Evolutionary conservation across 345 rosid species (phyloP).

Genomic region (Linum trigynum): DNA sequence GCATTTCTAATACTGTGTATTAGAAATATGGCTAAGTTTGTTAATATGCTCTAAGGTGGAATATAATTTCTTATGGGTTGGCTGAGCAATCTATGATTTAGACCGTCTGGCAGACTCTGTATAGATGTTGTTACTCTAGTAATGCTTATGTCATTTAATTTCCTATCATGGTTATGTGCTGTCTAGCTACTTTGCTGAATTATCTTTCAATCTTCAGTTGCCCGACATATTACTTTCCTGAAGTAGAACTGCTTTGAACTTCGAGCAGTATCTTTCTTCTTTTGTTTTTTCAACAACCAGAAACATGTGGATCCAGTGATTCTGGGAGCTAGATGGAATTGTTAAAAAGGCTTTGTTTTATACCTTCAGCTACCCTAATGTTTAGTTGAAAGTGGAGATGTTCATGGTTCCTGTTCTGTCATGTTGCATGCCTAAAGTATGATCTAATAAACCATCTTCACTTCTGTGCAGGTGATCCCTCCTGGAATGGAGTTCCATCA

Average conservation of each 20-base stretch:
- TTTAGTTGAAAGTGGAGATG: not conserved
- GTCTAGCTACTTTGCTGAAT: not conserved
- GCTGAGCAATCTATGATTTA: too few relatives aligned
- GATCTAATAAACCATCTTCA: constrained; percentile 8
- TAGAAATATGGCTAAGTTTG: not conserved
- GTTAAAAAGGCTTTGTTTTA: not conserved
- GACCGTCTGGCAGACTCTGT: too few relatives aligned
- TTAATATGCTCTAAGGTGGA: not conserved
- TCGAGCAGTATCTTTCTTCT: not conserved
- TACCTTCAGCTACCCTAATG: not conserved
- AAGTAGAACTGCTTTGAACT: not conserved
- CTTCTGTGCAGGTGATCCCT: constrained; percentile 64
- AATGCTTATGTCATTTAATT: not conserved
- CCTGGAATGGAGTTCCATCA: constrained; percentile 99
- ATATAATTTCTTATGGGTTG: not conserved
- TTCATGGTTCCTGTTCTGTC: not conserved
- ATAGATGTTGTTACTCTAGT: not conserved
- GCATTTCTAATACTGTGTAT: not conserved
- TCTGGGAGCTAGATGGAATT: not conserved
- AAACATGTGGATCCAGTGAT: not conserved
- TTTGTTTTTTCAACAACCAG: not conserved
- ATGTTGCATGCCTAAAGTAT: not conserved
- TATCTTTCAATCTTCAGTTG: not conserved
- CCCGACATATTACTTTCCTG: not conserved
- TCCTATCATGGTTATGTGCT: not conserved